Base-by-base conservation (phyloP, 331 rosid genomes). In the Spiraea crenata region DNA sequence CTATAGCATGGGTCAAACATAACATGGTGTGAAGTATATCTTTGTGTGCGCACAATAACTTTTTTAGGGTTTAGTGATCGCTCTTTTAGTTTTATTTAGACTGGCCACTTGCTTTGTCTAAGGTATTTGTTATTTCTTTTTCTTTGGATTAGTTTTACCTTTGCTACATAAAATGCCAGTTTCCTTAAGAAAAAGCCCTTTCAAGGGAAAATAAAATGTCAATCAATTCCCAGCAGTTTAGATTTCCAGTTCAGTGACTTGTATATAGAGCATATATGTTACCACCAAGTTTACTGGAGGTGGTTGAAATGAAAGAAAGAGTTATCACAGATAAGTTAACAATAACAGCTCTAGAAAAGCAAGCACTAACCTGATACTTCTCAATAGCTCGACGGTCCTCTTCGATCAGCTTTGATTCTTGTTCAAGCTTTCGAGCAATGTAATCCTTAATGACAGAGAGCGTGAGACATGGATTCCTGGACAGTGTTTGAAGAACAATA, bases 371-470 rank as follows among this genome's bases (percentile, higher is more conserved):
- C 99, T 93, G 99, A 81, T 91, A 89, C 84, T 89, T 93, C 34
- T 93, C 99, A 81, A 91, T 87, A 55, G 95, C 90, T 45, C 78
- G 89, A 47, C 96, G 86, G 79, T 93, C 99, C 80, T 89, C 99
- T 67, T 93, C 97, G 15, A 93, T 93, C 81, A 91, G 74, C 79
- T 87, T 91, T 17, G 97, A 93, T 82, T 93, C 99, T 82, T 88
- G 89, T 80, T 91, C 97, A 76, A 93, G 99, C 82, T 87, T 93
- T 79, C 97, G 85, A 48, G 96, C 97, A 86, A 93, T 89, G 80
- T 89, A 93, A 76, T 93, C 97, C 78, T 93, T 93, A 74, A 93
- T 85, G 75, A 91, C 98, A 65, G 99, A 93, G 66, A 93, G 97
- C 39, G 95, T 84, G 81, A 90, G 93, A 76, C 92, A 93, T 57